Evolutionary conservation across 805 yeast genomes (phyloP).

Genomic region (Wickerhamomyces silvicola): DNA sequence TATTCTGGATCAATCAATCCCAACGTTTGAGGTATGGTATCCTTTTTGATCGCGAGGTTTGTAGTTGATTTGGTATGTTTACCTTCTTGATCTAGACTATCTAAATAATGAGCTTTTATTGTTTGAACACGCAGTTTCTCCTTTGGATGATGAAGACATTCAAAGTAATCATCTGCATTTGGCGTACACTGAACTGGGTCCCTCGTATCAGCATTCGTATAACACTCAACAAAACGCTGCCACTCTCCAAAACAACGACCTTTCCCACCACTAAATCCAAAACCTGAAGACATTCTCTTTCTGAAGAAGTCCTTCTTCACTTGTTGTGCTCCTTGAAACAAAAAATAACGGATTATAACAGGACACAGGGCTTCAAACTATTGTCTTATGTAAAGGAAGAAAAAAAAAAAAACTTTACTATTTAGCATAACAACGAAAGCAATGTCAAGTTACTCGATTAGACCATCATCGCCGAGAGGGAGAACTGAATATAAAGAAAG

Average conservation of each 20-base stretch:
- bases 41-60: constrained; percentile 10
- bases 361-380: too few species aligned
- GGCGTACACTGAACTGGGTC: constrained; percentile 32
- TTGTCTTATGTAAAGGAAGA: too few species aligned
- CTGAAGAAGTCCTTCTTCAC: too few species aligned
- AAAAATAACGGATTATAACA: too few species aligned
- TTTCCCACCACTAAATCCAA: constrained; percentile 35
- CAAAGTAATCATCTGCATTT: constrained; percentile 40
- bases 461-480: neutral
- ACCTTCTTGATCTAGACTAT: constrained; percentile 6
- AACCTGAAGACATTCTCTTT: constrained; percentile 29
- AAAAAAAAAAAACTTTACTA: too few species aligned
- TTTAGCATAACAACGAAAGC: too few species aligned
- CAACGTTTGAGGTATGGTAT: constrained; percentile 17
- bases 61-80: constrained; percentile 2
- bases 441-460: too few species aligned
- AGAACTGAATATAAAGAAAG: neutral
- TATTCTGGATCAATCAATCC: constrained; percentile 12
- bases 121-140: constrained; percentile 26
- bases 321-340: too few species aligned
- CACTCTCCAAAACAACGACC: constrained; percentile 40
- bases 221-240: constrained; percentile 42
- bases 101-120: constrained; percentile 20
- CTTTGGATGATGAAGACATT: constrained; percentile 43
- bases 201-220: constrained; percentile 31